Conservation (phyloP, 2,329 filamentous ascomycete species). For the Periglandula ipomoeae region DNA sequence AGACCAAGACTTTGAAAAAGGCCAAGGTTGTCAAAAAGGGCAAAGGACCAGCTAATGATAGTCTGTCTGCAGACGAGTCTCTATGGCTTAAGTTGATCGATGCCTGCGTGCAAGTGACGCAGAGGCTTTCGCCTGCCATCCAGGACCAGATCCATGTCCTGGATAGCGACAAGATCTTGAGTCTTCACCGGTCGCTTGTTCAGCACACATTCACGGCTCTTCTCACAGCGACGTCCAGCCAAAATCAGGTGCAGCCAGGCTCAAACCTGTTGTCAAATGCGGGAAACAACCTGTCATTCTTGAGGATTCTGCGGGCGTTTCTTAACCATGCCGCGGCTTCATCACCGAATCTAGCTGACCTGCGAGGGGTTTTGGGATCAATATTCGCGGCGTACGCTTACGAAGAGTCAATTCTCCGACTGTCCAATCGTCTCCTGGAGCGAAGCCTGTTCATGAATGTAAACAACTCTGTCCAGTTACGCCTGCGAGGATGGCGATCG, state of each 20-base stretch:
- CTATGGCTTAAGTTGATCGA: constrained; percentile 56
- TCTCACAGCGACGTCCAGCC: constrained; percentile 61
- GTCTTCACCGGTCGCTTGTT: constrained; percentile 66
- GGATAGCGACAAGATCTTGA: constrained; percentile 53
- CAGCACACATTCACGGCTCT: constrained; percentile 88
- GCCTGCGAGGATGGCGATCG: constrained; percentile 84
- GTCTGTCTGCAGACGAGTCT: constrained; percentile 42
- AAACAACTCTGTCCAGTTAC: constrained; percentile 59
- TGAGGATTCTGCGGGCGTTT: constrained; percentile 83
- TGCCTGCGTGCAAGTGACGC: constrained; percentile 53
- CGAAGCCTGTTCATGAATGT: constrained; percentile 84
- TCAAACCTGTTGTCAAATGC: constrained; percentile 28
- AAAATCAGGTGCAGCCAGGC: constrained; percentile 22
- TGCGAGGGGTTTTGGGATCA: constrained; percentile 74
- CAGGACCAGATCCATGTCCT: constrained; percentile 26
- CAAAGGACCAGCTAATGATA: constrained; percentile 32
- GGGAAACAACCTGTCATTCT: constrained; percentile 63
- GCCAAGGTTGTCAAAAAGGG: constrained; percentile 39
- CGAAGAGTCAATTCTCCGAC: constrained; percentile 76
- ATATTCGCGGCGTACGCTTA: constrained; percentile 96
- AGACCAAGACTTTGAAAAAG: constrained; percentile 54
- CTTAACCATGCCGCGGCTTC: constrained; percentile 70
- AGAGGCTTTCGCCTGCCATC: constrained; percentile 50
- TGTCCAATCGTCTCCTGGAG: constrained; percentile 81
- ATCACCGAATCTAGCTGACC: constrained; percentile 78